These are phyloP conservation scores for Schizopora paradoxa DNA, from an alignment of 1,284 basidiomycete species.

Conservation along the genomic window DNA sequence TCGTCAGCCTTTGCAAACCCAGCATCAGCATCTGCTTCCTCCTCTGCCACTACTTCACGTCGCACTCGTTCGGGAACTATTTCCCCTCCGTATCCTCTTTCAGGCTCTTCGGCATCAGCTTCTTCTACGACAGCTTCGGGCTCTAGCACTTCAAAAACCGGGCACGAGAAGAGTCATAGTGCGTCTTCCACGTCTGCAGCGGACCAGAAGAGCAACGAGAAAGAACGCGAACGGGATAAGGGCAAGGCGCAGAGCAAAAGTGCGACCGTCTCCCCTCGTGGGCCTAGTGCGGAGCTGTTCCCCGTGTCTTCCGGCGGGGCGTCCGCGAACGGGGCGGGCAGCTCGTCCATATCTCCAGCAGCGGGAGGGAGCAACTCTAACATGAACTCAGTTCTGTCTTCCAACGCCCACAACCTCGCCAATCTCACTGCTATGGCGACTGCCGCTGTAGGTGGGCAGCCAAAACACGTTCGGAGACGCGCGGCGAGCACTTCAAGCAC, in stretches of 20 bases:
- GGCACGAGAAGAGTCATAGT: neutral
- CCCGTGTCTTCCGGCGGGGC: neutral
- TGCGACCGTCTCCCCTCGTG: constrained; percentile 9
- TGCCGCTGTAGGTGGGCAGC: neutral
- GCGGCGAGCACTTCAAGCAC: neutral
- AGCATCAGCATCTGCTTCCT: too few relatives aligned
- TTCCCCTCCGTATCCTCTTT: constrained; percentile 5
- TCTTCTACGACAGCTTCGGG: neutral
- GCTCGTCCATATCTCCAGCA: neutral
- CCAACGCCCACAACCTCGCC: neutral
- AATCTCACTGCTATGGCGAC: neutral
- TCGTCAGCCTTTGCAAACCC: too few relatives aligned
- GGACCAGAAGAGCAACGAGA: neutral
- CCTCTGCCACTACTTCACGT: too few relatives aligned
- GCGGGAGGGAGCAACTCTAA: neutral
- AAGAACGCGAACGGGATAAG: constrained; percentile 2
- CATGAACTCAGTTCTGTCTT: constrained; percentile 1
- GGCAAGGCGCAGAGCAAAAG: constrained; percentile 2
- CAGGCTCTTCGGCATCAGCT: constrained; percentile 7
- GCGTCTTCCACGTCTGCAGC: neutral
- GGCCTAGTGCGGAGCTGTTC: constrained; percentile 7
- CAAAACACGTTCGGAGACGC: too few relatives aligned
- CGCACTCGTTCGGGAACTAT: constrained; percentile 12
- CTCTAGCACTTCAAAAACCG: constrained; percentile 1
- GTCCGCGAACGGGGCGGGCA: neutral